These are phyloP conservation scores for Jatropha podagrica DNA, from an alignment of 441 rosid genomes.

Conservation along the genomic window DNA sequence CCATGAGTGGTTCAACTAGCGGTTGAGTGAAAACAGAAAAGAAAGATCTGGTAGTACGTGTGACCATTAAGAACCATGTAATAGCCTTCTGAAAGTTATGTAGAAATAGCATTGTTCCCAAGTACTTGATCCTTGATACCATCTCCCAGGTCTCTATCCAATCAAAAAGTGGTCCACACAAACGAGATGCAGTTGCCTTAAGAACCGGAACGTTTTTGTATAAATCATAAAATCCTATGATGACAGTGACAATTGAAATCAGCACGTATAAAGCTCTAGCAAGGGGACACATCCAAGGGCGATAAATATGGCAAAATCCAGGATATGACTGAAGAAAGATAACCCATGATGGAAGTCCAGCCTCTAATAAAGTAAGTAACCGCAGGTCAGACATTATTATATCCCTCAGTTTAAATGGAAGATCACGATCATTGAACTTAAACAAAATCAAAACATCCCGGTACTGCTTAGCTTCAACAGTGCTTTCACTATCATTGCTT, in stretches of 20 bases:
- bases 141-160: conserved; percentile 99
- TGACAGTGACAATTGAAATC: conserved; percentile 73
- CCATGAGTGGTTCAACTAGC: conserved; percentile 49
- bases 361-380: conserved; percentile 82
- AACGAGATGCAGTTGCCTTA: conserved; percentile 79
- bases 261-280: conserved; percentile 83
- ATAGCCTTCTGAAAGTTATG: conserved; percentile 91
- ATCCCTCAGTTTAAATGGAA: conserved; percentile 75
- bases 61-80: conserved; percentile 54
- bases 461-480: conserved; percentile 57
- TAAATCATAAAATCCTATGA: conserved; percentile 89
- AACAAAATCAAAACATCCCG: conserved; percentile 71
- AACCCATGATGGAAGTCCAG: conserved; percentile 99
- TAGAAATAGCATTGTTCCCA: conserved; percentile 97
- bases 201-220: conserved; percentile 98
- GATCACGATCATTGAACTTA: conserved; percentile 72
- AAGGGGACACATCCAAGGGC: conserved; percentile 99
- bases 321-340: conserved; percentile 97
- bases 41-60: conserved; percentile 56
- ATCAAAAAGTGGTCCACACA: conserved; percentile 88
- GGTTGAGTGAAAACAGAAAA: conserved; percentile 61
- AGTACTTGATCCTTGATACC: conserved; percentile 88
- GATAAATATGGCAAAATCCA: conserved; percentile 81
- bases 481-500: conserved; percentile 41
- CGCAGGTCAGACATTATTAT: conserved; percentile 74